A percentile compares a stretch with the other conserved stretches of the same genome.
Conservation (phyloP, 805 yeast genomes). For the Vanderwaltozyma polyspora region DNA sequence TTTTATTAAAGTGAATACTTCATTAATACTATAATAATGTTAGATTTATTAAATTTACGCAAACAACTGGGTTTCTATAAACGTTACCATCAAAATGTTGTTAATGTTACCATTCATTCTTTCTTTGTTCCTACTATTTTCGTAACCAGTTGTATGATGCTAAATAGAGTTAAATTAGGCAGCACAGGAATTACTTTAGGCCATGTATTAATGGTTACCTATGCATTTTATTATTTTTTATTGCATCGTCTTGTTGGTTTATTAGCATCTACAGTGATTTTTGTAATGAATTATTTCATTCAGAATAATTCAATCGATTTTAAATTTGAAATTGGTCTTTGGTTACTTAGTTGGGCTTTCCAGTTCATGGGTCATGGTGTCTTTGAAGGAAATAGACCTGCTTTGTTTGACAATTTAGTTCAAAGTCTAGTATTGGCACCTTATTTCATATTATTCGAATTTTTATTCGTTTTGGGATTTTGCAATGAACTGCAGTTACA, state of each 20-base stretch:
- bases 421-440: constrained; percentile 91
- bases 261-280: constrained; percentile 32
- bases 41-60: constrained; percentile 12
- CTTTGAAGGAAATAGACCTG: constrained; percentile 77
- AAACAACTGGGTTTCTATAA: constrained; percentile 49
- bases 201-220: constrained; percentile 25
- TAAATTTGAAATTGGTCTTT: constrained; percentile 13
- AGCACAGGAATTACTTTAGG: constrained; percentile 2
- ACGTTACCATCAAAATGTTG: constrained; percentile 39
- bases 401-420: constrained; percentile 65
- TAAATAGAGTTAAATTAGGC: constrained; percentile 10
- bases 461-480: constrained; percentile 59
- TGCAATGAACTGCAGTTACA: constrained; percentile 16
- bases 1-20: too few species aligned
- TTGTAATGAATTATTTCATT: constrained; percentile 15
- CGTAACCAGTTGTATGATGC: constrained; percentile 31
- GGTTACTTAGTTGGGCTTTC: constrained; percentile 61
- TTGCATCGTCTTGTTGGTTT: constrained; percentile 46
- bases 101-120: constrained; percentile 67
- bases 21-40: too few species aligned
- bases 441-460: constrained; percentile 72
- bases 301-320: background rate
- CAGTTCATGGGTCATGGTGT: constrained; percentile 85
- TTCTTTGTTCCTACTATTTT: constrained; percentile 72
- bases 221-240: constrained; percentile 44